Evolutionary conservation across 192 early-diverging fungal genomes (phyloP).

Genomic region (Coemansia sp.): DNA sequence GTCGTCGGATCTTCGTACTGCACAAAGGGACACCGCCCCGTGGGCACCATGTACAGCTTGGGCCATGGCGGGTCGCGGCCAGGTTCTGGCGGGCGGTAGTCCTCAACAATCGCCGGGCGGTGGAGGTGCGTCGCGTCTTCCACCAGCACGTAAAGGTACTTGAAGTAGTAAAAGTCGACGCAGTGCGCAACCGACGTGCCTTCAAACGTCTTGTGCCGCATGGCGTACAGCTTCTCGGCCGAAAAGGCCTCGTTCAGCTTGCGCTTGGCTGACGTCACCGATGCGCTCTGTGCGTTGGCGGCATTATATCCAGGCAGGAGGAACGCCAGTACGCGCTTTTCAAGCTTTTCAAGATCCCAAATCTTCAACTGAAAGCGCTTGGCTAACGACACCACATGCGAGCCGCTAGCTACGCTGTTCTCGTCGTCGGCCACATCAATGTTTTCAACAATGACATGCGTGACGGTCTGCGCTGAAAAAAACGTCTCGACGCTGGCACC

Average conservation of each 20-base stretch:
- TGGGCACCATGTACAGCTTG: conserved; percentile 53
- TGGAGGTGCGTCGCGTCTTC: conserved; percentile 45
- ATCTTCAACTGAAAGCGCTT: conserved; percentile 43
- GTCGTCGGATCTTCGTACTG: conserved; percentile 52
- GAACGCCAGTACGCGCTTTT: conserved; percentile 36
- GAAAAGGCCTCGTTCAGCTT: conserved; percentile 48
- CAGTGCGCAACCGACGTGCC: conserved; percentile 32
- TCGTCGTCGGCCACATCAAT: conserved; percentile 4
- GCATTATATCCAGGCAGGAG: conserved; percentile 42
- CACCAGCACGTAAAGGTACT: conserved; percentile 47
- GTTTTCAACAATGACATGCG: conserved; percentile 44
- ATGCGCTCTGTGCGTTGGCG: conserved; percentile 15
- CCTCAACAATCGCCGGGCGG: conserved; percentile 47
- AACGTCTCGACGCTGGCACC: conserved; percentile 47
- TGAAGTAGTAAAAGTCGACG: conserved; percentile 50
- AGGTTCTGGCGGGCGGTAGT: conserved; percentile 40
- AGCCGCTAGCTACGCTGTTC: conserved; percentile 11
- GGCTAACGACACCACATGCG: conserved; percentile 32
- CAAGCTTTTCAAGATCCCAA: conserved; percentile 44
- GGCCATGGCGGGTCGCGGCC: conserved; percentile 50
- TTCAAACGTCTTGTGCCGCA: conserved; percentile 43
- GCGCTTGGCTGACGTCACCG: conserved; percentile 45
- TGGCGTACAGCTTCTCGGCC: conserved; percentile 40
- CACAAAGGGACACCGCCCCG: conserved; percentile 52
- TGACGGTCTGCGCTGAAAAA: conserved; percentile 50